Percentiles rank a stretch among this genome's conserved stretches.
phyloP scores from a whole-genome alignment of 306 rosid species.

The Inga oerstediana region DNA sequence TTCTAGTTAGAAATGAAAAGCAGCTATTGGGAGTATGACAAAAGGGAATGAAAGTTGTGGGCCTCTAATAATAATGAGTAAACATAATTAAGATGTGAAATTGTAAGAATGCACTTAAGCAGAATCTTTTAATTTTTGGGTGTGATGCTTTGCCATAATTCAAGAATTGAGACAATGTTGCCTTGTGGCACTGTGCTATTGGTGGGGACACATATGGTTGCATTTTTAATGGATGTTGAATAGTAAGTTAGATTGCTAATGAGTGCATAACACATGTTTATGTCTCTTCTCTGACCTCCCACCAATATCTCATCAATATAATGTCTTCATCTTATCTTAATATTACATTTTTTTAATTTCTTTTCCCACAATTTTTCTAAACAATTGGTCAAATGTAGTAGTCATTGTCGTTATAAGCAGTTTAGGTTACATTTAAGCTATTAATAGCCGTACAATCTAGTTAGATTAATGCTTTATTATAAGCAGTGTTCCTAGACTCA shows the following conservation, averaged over 20 bases:
- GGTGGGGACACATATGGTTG: conserved; percentile 36
- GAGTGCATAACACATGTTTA: conserved; percentile 46
- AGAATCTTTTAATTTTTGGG: background rate
- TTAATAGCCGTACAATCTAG: too few species aligned
- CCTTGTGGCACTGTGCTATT: conserved; percentile 14
- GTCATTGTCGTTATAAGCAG: too few species aligned
- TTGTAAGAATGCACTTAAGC: conserved; percentile 8
- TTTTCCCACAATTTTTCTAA: background rate
- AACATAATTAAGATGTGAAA: background rate
- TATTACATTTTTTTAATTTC: background rate
- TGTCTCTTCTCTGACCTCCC: conserved; percentile 34
- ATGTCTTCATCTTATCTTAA: conserved; percentile 29
- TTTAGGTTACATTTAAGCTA: too few species aligned
- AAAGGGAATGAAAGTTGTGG: background rate
- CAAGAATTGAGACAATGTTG: conserved; percentile 23
- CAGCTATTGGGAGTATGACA: background rate
- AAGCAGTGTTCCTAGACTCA: too few species aligned
- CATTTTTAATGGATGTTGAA: conserved; percentile 36
- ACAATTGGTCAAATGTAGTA: too few species aligned
- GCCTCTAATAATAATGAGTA: background rate
- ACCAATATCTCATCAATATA: conserved; percentile 20
- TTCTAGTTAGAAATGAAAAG: background rate
- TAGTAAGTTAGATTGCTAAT: conserved; percentile 32
- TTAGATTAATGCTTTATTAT: too few species aligned
- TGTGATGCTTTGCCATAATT: conserved; percentile 35